Conservation (phyloP, 306 rosid species). For the Comarum palustre region DNA sequence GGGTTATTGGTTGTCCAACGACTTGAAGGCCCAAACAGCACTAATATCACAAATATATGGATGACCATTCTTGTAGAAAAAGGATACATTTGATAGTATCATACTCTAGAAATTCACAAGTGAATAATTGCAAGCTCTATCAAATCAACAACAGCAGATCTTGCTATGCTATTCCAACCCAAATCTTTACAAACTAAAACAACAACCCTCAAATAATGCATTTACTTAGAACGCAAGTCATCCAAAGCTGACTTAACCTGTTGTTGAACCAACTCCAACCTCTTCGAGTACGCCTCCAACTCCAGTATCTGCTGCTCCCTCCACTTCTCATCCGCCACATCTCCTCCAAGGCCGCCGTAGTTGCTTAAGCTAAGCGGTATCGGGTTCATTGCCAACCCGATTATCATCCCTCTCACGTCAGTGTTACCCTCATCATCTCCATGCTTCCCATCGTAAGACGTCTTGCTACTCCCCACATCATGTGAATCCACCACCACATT, state of each 20-base stretch:
- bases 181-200: background rate
- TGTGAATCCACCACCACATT: conserved; percentile 9
- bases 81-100: background rate
- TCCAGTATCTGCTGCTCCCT: conserved; percentile 54
- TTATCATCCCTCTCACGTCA: conserved; percentile 16
- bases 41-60: too few species aligned
- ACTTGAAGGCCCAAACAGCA: background rate
- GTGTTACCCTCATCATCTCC: background rate
- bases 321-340: conserved; percentile 47
- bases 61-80: background rate
- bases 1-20: conserved; percentile 1
- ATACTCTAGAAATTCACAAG: background rate
- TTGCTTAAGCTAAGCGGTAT: conserved; percentile 6
- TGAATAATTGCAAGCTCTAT: background rate
- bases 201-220: background rate
- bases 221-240: conserved; percentile 42
- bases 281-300: conserved; percentile 62
- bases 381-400: conserved; percentile 18
- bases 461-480: conserved; percentile 7
- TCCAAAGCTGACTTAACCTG: conserved; percentile 65
- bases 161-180: conserved; percentile 1
- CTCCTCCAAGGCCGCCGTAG: conserved; percentile 20
- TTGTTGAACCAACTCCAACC: conserved; percentile 67
- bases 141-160: background rate
- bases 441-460: background rate